These are phyloP conservation scores for Nemania sp. DNA, from an alignment of 2,329 filamentous ascomycete species.

Conservation along the genomic window DNA sequence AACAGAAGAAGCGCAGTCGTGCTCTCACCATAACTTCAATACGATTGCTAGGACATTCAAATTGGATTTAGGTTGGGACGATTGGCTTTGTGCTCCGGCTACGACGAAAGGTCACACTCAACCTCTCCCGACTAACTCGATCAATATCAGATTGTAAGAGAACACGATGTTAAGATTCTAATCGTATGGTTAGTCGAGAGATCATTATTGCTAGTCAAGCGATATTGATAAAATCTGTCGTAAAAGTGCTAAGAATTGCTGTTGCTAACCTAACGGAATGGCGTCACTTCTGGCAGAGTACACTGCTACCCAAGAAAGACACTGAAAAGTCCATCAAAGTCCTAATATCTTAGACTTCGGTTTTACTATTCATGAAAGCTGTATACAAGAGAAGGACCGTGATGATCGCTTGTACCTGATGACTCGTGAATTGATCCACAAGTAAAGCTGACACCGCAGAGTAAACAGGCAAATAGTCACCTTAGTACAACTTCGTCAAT, in stretches of 20 bases:
- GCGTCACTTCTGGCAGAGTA: too few relatives aligned
- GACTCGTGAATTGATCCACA: neutral
- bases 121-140: neutral
- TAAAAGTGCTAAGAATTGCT: too few relatives aligned
- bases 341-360: neutral
- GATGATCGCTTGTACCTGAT: neutral
- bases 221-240: too few relatives aligned
- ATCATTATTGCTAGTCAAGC: neutral
- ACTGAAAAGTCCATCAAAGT: too few relatives aligned
- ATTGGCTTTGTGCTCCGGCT: neutral
- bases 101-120: slow-evolving; percentile 8
- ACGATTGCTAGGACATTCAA: neutral
- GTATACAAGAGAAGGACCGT: neutral
- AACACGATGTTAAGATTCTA: too few relatives aligned
- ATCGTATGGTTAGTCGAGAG: too few relatives aligned
- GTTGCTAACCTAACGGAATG: too few relatives aligned
- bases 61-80: neutral
- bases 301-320: too few relatives aligned
- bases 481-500: neutral
- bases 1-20: too few relatives aligned
- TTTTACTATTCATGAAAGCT: neutral
- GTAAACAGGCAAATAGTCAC: neutral
- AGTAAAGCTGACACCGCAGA: neutral
- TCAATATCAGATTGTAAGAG: too few relatives aligned
- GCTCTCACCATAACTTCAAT: neutral